Percentiles rank a stretch among this genome's conserved stretches.
phyloP scores from a whole-genome alignment of 2,329 filamentous ascomycete species.

The Ophiostoma sp. region DNA sequence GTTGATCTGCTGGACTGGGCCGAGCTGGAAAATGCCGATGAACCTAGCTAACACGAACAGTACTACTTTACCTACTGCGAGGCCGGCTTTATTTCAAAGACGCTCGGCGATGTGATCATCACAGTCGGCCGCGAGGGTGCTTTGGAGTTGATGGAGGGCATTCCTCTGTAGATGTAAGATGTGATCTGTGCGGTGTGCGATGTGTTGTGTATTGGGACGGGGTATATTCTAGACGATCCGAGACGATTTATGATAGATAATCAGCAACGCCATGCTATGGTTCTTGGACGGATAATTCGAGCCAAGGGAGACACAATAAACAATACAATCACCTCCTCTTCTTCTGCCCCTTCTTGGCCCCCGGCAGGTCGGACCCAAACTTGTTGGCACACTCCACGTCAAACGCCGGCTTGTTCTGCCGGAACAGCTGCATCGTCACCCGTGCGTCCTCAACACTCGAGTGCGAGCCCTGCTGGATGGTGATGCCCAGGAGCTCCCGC shows the following conservation, averaged over 20 bases:
- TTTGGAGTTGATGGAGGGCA: constrained; percentile 63
- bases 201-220: background rate
- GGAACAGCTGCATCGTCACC: constrained; percentile 84
- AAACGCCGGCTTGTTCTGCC: constrained; percentile 76
- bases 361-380: constrained; percentile 42
- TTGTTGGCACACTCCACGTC: constrained; percentile 71
- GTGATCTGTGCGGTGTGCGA: no score
- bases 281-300: background rate
- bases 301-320: background rate
- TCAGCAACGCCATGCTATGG: background rate
- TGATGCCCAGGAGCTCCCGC: constrained; percentile 52
- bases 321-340: constrained; percentile 30
- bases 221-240: constrained; percentile 6
- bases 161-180: constrained; percentile 45
- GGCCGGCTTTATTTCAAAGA: constrained; percentile 66
- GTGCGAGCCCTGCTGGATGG: constrained; percentile 60
- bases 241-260: background rate
- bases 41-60: background rate
- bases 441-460: constrained; percentile 74
- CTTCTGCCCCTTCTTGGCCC: constrained; percentile 27
- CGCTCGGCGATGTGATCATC: constrained; percentile 66
- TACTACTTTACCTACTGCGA: constrained; percentile 76
- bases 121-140: constrained; percentile 62
- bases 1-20: background rate
- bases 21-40: no score